Base-by-base conservation (phyloP, 2,329 filamentous ascomycete species). In the Mollisia scopiformis region DNA sequence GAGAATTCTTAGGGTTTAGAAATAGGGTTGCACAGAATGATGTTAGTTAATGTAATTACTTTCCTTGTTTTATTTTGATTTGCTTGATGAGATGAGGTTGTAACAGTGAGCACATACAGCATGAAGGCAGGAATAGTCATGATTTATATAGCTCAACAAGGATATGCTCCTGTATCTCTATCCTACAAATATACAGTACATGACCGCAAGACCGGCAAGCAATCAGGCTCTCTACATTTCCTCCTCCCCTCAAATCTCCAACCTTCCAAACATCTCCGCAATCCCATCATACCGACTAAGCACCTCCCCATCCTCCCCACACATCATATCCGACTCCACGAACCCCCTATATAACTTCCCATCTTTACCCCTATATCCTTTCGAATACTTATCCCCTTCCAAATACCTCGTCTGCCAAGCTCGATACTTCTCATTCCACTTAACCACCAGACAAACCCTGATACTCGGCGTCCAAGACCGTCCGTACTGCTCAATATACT, bases 241-340 rank as follows among this genome's bases (percentile, higher is more conserved):
- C 33, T 14, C 33, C 33, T 37, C n/a, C 33, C 39, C 2, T 43
- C 39, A 43, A 11, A 47, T 11, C 11, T 8, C 43, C 25, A 47
- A 28, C 21, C 43, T 23, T 6, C 54, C 49, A 39, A 62, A 65
- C 8, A 65, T 41, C 19, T n/a, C 25, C n/a, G 21, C 28, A 14
- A 65, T 53, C 3, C 62, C 60, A 60, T 65, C 62, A 28, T 65
- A 65, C 7, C 62, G 49, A 35, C 62, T 62, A 19, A 58, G 31
- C 14, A 61, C 10, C 47, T 62, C 62, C 14, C 62, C 57, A 27
- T 65, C 51, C 13, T 11, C 19, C 23, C 50, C 46, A 49, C 54
- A 57, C 7, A 62, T 23, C 23, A 57, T 55, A 1, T 28, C 37
- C 6, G 52, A 55, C 37, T 65, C 54, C 4, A 62, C 31, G 28